Conservation (phyloP, 2,329 filamentous ascomycete species). For the Hypoxylon sp. region DNA sequence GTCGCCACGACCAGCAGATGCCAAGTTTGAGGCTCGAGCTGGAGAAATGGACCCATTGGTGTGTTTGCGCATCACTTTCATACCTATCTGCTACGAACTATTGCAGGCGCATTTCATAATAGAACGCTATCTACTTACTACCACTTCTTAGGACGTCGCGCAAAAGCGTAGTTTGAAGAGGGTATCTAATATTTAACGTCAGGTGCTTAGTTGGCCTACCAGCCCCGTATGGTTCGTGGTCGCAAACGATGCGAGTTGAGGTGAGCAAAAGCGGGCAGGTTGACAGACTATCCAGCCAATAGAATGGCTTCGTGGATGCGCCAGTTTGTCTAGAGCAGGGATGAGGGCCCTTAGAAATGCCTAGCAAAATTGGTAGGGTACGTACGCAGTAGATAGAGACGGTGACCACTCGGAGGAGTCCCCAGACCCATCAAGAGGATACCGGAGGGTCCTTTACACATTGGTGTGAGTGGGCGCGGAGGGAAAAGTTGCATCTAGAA, state of each 20-base stretch:
- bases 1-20: conserved; percentile 25
- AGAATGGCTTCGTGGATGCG: conserved; percentile 47
- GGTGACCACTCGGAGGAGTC: conserved; percentile 46
- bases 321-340: conserved; percentile 53
- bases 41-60: conserved; percentile 28
- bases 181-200: conserved; percentile 36
- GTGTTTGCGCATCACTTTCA: conserved; percentile 38
- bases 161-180: conserved; percentile 27
- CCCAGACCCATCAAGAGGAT: conserved; percentile 44
- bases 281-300: conserved; percentile 53
- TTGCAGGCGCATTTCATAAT: conserved; percentile 36
- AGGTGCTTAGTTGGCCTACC: conserved; percentile 45
- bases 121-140: conserved; percentile 11
- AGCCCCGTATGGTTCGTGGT: conserved; percentile 44
- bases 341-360: conserved; percentile 47
- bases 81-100: conserved; percentile 11
- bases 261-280: conserved; percentile 53
- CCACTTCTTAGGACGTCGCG: conserved; percentile 22
- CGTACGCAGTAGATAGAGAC: conserved; percentile 46
- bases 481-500: conserved; percentile 44
- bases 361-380: conserved; percentile 49
- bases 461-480: conserved; percentile 41
- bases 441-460: conserved; percentile 39
- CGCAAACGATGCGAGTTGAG: conserved; percentile 54
- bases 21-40: conserved; percentile 37